phyloP scores from a whole-genome alignment of 2,329 filamentous ascomycete genomes.

The Nothomitra cinnamomea region DNA sequence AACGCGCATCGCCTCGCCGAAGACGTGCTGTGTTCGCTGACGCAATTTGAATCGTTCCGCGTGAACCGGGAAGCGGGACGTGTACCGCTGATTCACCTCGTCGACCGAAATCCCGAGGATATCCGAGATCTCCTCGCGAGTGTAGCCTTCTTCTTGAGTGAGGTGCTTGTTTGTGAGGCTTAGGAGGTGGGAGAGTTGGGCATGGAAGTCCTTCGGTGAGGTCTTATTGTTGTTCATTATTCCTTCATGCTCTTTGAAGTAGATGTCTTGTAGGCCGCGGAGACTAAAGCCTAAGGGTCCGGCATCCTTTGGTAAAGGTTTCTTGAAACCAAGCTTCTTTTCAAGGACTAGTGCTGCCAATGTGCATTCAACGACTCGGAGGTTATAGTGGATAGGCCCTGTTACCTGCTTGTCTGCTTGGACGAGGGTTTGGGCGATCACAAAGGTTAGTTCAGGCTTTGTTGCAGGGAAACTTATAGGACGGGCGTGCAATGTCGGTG shows the following conservation, averaged over 20 bases:
- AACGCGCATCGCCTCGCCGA: constrained; percentile 74
- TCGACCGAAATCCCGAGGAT: constrained; percentile 51
- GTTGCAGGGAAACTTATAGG: constrained; percentile 72
- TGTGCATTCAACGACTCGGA: constrained; percentile 89
- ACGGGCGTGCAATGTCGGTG: constrained; percentile 55
- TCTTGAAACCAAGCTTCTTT: constrained; percentile 39
- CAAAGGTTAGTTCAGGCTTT: constrained; percentile 68
- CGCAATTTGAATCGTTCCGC: constrained; percentile 76
- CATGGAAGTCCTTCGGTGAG: constrained; percentile 25
- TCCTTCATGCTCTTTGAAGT: constrained; percentile 42
- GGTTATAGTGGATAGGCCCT: constrained; percentile 86
- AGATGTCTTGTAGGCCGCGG: constrained; percentile 70
- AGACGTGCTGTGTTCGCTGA: constrained; percentile 80
- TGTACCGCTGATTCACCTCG: constrained; percentile 61
- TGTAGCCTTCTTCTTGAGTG: constrained; percentile 67
- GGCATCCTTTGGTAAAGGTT: constrained; percentile 52
- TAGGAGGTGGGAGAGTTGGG: constrained; percentile 60
- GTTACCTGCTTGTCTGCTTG: constrained; percentile 90
- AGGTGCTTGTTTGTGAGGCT: constrained; percentile 54
- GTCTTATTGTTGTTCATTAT: constrained; percentile 31
- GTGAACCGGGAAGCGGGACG: constrained; percentile 75
- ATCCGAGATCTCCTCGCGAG: constrained; percentile 63
- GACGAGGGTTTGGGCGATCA: constrained; percentile 90
- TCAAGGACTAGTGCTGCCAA: constrained; percentile 58
- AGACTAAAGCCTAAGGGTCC: constrained; percentile 71